Conservation (phyloP, 2,329 filamentous ascomycete genomes). For the Botrytis aclada region DNA sequence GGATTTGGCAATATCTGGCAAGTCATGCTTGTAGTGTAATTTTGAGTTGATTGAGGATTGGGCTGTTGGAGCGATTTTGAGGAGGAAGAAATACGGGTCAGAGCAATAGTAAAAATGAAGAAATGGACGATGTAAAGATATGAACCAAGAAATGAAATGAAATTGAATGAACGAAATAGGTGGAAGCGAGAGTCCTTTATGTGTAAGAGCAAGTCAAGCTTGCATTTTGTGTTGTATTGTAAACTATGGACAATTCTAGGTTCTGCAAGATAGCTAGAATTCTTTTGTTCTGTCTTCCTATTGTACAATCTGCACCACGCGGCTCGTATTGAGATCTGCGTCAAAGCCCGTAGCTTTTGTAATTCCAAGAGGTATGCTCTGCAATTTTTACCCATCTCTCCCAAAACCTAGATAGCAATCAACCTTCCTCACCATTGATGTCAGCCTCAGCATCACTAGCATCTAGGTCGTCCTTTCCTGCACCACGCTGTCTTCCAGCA, state of each 20-base stretch:
- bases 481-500: constrained; percentile 50
- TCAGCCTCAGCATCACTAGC: constrained; percentile 23
- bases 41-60: not conserved
- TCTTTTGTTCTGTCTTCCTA: not conserved
- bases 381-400: not conserved
- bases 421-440: constrained; percentile 23
- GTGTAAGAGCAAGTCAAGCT: not conserved
- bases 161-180: not conserved
- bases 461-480: constrained; percentile 15
- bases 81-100: not conserved
- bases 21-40: too few relatives aligned
- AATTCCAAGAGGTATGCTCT: not conserved
- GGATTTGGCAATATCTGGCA: not conserved
- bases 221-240: not conserved
- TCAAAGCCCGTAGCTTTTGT: not conserved
- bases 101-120: not conserved
- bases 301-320: not conserved
- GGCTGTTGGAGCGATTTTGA: not conserved
- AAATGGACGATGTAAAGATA: not conserved
- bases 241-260: not conserved
- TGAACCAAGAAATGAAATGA: not conserved
- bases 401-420: not conserved
- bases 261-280: not conserved
- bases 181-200: not conserved
- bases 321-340: not conserved